Evolutionary conservation across 345 rosid species (phyloP).

Genomic region (Pugionium cornutum): DNA sequence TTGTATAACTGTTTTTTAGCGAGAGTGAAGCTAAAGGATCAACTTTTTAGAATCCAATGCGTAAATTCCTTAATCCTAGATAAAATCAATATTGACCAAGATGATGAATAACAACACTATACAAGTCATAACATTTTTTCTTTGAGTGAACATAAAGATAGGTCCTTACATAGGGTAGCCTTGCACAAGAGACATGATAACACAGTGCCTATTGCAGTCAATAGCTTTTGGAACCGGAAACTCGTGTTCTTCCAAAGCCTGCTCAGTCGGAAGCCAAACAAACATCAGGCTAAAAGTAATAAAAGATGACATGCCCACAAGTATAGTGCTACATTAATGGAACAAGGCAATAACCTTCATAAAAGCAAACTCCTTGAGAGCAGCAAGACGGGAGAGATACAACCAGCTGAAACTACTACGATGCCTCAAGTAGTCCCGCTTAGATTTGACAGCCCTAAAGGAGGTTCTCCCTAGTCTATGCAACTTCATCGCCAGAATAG

Average conservation of each 20-base stretch:
- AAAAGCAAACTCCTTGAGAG: constrained; percentile 92
- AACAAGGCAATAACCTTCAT: constrained; percentile 66
- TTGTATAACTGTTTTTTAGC: constrained; percentile 8
- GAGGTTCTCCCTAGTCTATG: constrained; percentile 93
- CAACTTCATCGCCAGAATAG: constrained; percentile 86
- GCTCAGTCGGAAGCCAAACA: constrained; percentile 35
- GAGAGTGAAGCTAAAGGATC: constrained; percentile 12
- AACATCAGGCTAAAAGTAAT: constrained; percentile 6
- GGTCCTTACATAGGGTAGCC: constrained; percentile 85
- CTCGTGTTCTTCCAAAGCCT: constrained; percentile 89
- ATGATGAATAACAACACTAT: background rate
- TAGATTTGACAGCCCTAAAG: constrained; percentile 94
- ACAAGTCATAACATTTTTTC: too few species aligned
- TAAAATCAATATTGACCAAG: background rate
- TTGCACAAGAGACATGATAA: constrained; percentile 86
- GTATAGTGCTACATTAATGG: background rate
- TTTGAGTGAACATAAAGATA: background rate
- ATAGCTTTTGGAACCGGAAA: constrained; percentile 92
- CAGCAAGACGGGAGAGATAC: constrained; percentile 86
- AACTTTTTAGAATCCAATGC: background rate
- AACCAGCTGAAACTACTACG: constrained; percentile 86
- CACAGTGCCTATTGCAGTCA: constrained; percentile 94
- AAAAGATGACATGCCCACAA: constrained; percentile 4
- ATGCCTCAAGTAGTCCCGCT: constrained; percentile 95
- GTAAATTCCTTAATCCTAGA: background rate